Evolutionary conservation across 163 green algal species (phyloP).

Genomic region (Coccomyxa subellipsoidea): DNA sequence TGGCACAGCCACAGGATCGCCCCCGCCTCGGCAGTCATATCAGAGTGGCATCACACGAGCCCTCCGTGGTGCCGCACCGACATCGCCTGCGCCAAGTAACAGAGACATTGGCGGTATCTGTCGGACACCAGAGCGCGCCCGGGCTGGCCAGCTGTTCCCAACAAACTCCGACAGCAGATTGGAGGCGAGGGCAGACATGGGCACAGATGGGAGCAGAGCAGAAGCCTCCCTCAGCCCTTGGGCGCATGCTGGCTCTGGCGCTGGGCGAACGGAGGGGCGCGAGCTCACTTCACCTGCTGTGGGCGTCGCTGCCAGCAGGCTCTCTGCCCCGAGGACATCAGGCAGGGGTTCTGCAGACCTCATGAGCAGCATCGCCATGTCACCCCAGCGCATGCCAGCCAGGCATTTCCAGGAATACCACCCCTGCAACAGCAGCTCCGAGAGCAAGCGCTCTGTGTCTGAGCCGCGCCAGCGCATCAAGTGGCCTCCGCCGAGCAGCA

Average conservation of each 20-base stretch:
- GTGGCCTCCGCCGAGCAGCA: not conserved
- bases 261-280: not conserved
- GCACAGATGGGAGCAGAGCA: not conserved
- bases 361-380: not conserved
- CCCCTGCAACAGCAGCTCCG: not conserved
- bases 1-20: not conserved
- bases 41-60: not conserved
- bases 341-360: not conserved
- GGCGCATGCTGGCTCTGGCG: not conserved
- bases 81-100: not conserved
- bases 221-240: not conserved
- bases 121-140: not conserved
- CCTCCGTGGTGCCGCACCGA: not conserved
- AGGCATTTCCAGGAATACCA: not conserved
- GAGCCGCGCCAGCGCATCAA: not conserved
- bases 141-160: not conserved
- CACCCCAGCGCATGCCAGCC: not conserved
- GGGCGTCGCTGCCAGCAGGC: not conserved
- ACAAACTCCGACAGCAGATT: not conserved
- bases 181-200: not conserved
- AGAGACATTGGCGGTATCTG: not conserved
- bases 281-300: not conserved
- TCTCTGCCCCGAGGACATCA: not conserved
- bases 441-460: not conserved
- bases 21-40: not conserved